These are phyloP conservation scores for Microascus cirrosus DNA, from an alignment of 2,329 filamentous ascomycete genomes.

Conservation along the genomic window DNA sequence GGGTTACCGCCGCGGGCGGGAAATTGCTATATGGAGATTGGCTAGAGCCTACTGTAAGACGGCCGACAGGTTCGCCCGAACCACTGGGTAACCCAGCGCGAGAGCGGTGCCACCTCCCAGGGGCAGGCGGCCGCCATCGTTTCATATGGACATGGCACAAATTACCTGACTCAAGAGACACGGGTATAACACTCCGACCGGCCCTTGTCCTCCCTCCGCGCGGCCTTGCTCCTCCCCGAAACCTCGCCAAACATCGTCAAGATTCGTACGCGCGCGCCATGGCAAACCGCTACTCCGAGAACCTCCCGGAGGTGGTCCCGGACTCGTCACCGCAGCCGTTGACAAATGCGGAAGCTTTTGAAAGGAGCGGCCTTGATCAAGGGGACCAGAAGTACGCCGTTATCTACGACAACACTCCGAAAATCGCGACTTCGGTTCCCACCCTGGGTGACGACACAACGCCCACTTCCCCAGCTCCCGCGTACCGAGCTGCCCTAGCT, in stretches of 20 bases:
- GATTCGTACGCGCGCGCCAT: background rate
- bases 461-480: background rate
- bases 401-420: background rate
- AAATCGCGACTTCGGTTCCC: background rate
- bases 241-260: background rate
- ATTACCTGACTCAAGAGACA: background rate
- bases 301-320: slow-evolving; percentile 6
- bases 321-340: slow-evolving; percentile 3
- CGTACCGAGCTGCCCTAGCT: background rate
- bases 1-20: background rate
- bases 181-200: background rate
- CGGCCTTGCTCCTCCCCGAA: background rate
- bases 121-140: background rate
- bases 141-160: background rate
- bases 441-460: background rate
- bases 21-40: too few relatives aligned
- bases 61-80: background rate
- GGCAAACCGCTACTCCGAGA: slow-evolving; percentile 1
- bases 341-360: background rate
- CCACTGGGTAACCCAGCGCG: background rate
- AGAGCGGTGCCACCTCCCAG: background rate
- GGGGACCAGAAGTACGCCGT: slow-evolving; percentile 1
- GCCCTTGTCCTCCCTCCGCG: background rate
- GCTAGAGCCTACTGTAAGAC: background rate
- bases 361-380: background rate